Evolutionary conservation across 345 rosid genomes (phyloP).

Genomic region (Trapa bicornis): DNA sequence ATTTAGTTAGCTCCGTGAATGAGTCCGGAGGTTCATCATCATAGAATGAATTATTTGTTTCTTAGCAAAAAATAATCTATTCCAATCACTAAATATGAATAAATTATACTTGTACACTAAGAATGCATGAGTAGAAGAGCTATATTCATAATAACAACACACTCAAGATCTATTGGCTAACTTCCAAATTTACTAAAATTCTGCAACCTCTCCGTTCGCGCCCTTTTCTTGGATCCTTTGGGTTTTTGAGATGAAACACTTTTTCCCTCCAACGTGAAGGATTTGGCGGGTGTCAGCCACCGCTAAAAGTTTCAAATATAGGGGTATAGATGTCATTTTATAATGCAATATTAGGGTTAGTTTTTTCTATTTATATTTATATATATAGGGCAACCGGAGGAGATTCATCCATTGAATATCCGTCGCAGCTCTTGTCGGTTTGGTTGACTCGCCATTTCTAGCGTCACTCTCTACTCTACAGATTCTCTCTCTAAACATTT

Average conservation of each 20-base stretch:
- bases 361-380: no score
- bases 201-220: background rate
- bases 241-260: no score
- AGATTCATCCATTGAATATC: background rate
- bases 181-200: no score
- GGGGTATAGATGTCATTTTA: conserved; percentile 1
- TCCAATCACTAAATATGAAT: no score
- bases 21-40: no score
- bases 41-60: no score
- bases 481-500: background rate
- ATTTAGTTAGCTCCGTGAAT: no score
- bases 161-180: no score
- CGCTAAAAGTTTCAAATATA: background rate
- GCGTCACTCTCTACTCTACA: background rate
- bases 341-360: background rate
- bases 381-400: background rate
- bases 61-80: no score
- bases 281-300: conserved; percentile 11
- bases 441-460: conserved; percentile 1
- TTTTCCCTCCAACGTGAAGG: background rate
- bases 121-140: no score
- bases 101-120: no score
- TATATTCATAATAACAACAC: no score
- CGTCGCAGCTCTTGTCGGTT: conserved; percentile 8
- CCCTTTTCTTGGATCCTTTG: background rate